phyloP scores from a whole-genome alignment of 2,329 filamentous ascomycete genomes.

The Trichophyton verrucosum region DNA sequence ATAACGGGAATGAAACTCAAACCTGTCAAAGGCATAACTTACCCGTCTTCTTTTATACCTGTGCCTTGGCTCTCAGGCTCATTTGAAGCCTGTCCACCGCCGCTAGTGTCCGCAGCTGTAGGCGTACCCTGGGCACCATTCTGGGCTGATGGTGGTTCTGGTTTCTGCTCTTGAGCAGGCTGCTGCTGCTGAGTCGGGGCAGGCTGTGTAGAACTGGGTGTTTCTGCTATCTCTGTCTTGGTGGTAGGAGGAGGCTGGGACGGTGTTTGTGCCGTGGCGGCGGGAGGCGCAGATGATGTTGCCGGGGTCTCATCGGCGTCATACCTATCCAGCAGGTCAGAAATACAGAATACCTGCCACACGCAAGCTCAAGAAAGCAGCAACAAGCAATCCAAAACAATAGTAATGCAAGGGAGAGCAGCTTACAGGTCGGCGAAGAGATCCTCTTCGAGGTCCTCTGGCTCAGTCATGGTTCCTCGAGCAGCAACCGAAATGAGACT shows the following conservation, averaged over 20 bases:
- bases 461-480: conserved; percentile 54
- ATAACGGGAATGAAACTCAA: background rate
- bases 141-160: background rate
- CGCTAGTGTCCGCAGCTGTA: background rate
- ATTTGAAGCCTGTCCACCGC: conserved; percentile 11
- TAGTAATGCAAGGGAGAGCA: conserved; percentile 6
- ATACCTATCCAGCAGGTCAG: conserved; percentile 38
- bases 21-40: conserved; percentile 38
- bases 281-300: background rate
- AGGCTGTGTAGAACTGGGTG: background rate
- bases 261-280: background rate
- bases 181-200: background rate
- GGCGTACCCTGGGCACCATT: background rate
- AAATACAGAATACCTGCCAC: too few relatives aligned
- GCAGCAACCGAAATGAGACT: background rate
- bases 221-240: background rate
- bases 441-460: conserved; percentile 78
- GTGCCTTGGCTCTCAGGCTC: conserved; percentile 29
- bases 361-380: background rate
- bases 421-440: conserved; percentile 90
- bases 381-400: conserved; percentile 2
- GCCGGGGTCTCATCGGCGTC: conserved; percentile 50
- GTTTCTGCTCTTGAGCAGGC: background rate
- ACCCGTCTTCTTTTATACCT: conserved; percentile 79
- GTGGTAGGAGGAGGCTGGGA: background rate